phyloP scores from a whole-genome alignment of 106 monocot species.

The Apostasia shenzhenica region DNA sequence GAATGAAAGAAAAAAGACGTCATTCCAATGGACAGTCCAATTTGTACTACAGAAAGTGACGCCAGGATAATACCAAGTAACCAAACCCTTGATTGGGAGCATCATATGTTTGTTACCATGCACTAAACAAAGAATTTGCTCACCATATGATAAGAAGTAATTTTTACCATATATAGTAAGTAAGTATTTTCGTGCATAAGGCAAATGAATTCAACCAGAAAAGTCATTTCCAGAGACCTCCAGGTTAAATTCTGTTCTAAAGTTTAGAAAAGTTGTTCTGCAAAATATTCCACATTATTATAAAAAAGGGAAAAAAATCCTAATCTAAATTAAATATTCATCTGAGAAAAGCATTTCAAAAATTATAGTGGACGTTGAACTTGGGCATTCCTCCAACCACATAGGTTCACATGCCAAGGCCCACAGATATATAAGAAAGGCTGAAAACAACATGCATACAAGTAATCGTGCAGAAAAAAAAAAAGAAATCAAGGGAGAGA shows the following conservation, averaged over 20 bases:
- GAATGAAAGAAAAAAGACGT: no score
- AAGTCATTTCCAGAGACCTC: not conserved
- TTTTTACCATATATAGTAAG: no score
- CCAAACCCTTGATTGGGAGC: not conserved
- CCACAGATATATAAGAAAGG: not conserved
- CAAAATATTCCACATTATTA: not conserved
- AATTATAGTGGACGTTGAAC: not conserved
- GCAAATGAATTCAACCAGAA: not conserved
- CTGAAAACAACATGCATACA: not conserved
- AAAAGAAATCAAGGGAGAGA: not conserved
- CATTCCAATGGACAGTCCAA: no score
- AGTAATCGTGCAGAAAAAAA: not conserved
- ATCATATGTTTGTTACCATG: not conserved
- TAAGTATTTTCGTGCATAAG: not conserved
- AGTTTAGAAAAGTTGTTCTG: not conserved
- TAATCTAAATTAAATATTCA: conserved; percentile 2
- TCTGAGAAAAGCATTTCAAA: not conserved
- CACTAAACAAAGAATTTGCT: not conserved
- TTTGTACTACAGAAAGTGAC: not conserved
- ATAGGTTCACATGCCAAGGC: not conserved
- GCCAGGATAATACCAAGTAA: not conserved
- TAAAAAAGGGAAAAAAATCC: not conserved
- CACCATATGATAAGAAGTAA: not conserved
- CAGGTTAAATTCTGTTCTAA: not conserved
- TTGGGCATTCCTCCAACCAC: not conserved